Conservation (phyloP, 192 early-diverging fungal species). For the Backusella macrospora region DNA sequence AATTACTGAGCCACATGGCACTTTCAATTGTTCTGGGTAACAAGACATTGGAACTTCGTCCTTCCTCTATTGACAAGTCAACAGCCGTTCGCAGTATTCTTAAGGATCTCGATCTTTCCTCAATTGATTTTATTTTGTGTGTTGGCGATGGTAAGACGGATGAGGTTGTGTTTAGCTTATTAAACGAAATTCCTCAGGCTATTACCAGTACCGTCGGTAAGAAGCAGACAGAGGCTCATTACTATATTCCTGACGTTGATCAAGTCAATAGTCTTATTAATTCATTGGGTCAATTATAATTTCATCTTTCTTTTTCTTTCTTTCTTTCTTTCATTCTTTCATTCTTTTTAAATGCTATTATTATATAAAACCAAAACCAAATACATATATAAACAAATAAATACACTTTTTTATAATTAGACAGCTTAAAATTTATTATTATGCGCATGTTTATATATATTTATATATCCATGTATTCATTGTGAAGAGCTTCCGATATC, state of each 20-base stretch:
- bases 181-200: conserved; percentile 58
- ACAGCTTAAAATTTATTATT: neutral
- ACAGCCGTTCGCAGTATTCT: conserved; percentile 87
- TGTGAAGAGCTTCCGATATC: neutral
- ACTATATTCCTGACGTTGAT: conserved; percentile 49
- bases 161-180: conserved; percentile 87
- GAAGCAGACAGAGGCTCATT: conserved; percentile 93
- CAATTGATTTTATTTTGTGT: conserved; percentile 75
- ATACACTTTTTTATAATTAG: no score
- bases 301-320: neutral
- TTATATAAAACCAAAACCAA: no score
- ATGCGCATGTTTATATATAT: neutral
- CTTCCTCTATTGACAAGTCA: conserved; percentile 91
- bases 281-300: conserved; percentile 11
- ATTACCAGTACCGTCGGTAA: conserved; percentile 95
- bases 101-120: conserved; percentile 62
- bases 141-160: conserved; percentile 96
- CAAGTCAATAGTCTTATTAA: conserved; percentile 30
- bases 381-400: no score
- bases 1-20: conserved; percentile 90
- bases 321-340: no score
- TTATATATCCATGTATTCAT: neutral
- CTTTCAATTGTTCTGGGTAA: conserved; percentile 93
- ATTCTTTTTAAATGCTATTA: no score
- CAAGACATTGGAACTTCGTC: conserved; percentile 96